These are phyloP conservation scores for Colletotrichum abscissum DNA, from an alignment of 2,329 filamentous ascomycete species.

Conservation along the genomic window DNA sequence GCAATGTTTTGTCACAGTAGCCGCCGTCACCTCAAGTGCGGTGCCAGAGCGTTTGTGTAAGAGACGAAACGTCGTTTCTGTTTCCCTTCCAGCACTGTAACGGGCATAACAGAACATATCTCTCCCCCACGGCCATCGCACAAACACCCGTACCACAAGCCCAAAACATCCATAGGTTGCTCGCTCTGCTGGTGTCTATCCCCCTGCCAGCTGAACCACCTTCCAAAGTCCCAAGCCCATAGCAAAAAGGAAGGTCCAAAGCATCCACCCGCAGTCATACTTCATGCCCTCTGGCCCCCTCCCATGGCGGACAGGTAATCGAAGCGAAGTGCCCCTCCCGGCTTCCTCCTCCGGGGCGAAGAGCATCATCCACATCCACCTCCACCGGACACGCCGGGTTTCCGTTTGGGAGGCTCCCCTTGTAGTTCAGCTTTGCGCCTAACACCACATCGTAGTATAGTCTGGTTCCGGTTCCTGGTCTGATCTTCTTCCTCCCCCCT, in stretches of 20 bases:
- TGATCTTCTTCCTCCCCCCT: slow-evolving; percentile 13
- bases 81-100: not conserved
- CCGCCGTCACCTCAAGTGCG: slow-evolving; percentile 23
- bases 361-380: slow-evolving; percentile 7
- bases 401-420: not conserved
- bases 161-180: not conserved
- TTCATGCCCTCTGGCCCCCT: not conserved
- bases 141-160: not conserved
- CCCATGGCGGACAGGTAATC: not conserved
- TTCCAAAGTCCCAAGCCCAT: not conserved
- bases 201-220: not conserved
- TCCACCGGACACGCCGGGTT: slow-evolving; percentile 28
- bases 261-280: not conserved
- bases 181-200: not conserved
- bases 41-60: not conserved
- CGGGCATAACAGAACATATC: not conserved
- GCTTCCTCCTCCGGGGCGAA: not conserved
- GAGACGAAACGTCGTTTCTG: not conserved
- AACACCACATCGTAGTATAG: not conserved
- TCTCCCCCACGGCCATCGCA: not conserved
- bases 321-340: slow-evolving; percentile 5
- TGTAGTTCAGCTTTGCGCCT: not conserved
- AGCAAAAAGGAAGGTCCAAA: not conserved
- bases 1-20: not conserved
- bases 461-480: slow-evolving; percentile 23